Percentiles rank a stretch among this genome's conserved stretches.
Conservation (phyloP, 2,329 filamentous ascomycete genomes). For the Diatrype stigma region DNA sequence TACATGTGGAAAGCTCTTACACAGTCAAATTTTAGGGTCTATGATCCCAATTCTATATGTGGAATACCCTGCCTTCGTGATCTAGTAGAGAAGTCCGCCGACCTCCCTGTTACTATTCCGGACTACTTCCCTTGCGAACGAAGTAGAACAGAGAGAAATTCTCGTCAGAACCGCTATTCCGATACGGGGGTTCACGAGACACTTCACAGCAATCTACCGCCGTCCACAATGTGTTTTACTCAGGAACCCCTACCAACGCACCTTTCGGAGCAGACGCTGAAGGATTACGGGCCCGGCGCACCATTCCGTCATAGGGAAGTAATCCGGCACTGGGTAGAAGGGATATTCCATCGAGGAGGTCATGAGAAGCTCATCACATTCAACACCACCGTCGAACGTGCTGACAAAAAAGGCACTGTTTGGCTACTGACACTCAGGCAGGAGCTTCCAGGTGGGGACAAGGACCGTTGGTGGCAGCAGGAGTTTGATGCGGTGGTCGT, state of each 20-base stretch:
- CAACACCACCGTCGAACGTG: background rate
- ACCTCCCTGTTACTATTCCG: slow-evolving; percentile 1
- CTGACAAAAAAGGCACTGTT: slow-evolving; percentile 5
- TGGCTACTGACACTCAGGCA: slow-evolving; percentile 28
- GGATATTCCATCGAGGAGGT: background rate
- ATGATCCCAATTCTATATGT: background rate
- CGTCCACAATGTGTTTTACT: slow-evolving; percentile 1
- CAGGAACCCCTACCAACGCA: background rate
- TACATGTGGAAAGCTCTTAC: background rate
- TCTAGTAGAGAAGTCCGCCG: slow-evolving; percentile 2
- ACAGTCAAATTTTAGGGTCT: background rate
- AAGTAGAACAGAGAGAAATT: background rate
- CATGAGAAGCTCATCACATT: slow-evolving; percentile 1
- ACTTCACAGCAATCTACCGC: slow-evolving; percentile 5
- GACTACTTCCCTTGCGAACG: background rate
- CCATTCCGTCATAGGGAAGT: slow-evolving; percentile 1
- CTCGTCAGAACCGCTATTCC: background rate
- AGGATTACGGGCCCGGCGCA: background rate
- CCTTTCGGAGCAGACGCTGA: background rate
- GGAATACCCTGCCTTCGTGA: slow-evolving; percentile 3
- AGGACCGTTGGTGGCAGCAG: slow-evolving; percentile 33
- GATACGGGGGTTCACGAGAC: slow-evolving; percentile 3
- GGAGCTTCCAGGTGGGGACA: slow-evolving; percentile 1
- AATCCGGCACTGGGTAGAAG: slow-evolving; percentile 1
- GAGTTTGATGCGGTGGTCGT: slow-evolving; percentile 37